Evolutionary conservation across 2,329 filamentous ascomycete species (phyloP).

Genomic region (Fusarium nygamai): DNA sequence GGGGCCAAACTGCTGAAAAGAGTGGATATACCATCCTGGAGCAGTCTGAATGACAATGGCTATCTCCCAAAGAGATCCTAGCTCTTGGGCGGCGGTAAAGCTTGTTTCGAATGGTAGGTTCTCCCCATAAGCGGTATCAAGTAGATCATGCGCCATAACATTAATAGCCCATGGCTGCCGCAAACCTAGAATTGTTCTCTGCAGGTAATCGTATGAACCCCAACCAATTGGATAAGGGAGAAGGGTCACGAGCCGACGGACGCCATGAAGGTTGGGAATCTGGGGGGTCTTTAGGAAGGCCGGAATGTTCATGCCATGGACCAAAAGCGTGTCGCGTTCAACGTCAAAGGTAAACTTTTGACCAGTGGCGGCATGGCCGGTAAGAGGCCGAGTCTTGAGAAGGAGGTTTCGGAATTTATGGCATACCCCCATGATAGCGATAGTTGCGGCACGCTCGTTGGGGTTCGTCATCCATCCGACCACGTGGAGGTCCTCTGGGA

Average conservation of each 20-base stretch:
- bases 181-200: too few relatives aligned
- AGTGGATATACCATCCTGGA: background rate
- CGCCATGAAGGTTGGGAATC: accelerated
- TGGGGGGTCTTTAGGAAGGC: background rate
- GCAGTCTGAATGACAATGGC: background rate
- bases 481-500: background rate
- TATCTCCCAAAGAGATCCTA: background rate
- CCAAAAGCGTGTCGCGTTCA: background rate
- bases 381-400: background rate
- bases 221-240: too few relatives aligned
- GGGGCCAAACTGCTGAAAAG: background rate
- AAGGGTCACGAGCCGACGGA: background rate
- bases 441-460: too few relatives aligned
- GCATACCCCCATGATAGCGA: background rate
- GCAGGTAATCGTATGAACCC: too few relatives aligned
- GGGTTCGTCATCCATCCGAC: too few relatives aligned
- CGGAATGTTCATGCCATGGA: background rate
- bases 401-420: background rate
- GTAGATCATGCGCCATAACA: background rate
- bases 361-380: too few relatives aligned
- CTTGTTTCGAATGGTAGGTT: background rate
- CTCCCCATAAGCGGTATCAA: background rate
- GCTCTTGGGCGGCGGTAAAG: background rate
- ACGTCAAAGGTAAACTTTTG: background rate
- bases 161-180: background rate